Evolutionary conservation across 2,329 filamentous ascomycete genomes (phyloP).

Genomic region (Pseudocercospora crystallina): DNA sequence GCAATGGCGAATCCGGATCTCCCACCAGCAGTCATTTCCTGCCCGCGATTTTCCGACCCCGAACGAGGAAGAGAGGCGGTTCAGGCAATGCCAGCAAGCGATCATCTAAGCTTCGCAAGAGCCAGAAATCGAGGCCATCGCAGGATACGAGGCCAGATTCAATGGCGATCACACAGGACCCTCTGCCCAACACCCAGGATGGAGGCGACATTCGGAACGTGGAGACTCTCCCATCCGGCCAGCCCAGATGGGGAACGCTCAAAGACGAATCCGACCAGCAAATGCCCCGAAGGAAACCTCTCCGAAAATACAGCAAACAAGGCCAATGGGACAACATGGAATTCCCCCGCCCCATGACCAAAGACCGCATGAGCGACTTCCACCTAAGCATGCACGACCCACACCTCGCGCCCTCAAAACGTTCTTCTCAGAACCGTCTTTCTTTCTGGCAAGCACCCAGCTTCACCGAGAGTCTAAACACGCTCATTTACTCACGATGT

Average conservation of each 20-base stretch:
- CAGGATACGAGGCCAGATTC: constrained; percentile 25
- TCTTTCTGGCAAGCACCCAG: constrained; percentile 36
- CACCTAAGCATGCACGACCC: constrained; percentile 22
- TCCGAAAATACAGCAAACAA: constrained; percentile 33
- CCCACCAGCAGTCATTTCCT: constrained; percentile 36
- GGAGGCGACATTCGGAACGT: neutral
- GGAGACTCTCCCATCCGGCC: constrained; percentile 31
- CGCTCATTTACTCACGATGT: constrained; percentile 32
- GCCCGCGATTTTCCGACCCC: constrained; percentile 36
- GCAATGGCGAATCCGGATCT: constrained; percentile 24
- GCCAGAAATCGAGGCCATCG: constrained; percentile 15
- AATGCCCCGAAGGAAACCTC: constrained; percentile 19
- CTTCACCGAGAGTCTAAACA: constrained; percentile 37
- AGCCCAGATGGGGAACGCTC: constrained; percentile 31
- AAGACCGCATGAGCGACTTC: constrained; percentile 32
- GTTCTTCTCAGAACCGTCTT: constrained; percentile 25
- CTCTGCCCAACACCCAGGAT: constrained; percentile 15
- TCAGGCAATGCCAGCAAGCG: constrained; percentile 19
- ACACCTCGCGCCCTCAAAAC: constrained; percentile 30
- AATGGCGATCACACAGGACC: constrained; percentile 26
- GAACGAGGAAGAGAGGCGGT: constrained; percentile 26
- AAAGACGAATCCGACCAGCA: constrained; percentile 22
- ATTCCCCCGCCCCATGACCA: constrained; percentile 35
- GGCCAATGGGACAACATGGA: constrained; percentile 34
- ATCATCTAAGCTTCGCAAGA: constrained; percentile 21